These are phyloP conservation scores for Erythrophleum fordii DNA, from an alignment of 306 rosid genomes.

Conservation along the genomic window DNA sequence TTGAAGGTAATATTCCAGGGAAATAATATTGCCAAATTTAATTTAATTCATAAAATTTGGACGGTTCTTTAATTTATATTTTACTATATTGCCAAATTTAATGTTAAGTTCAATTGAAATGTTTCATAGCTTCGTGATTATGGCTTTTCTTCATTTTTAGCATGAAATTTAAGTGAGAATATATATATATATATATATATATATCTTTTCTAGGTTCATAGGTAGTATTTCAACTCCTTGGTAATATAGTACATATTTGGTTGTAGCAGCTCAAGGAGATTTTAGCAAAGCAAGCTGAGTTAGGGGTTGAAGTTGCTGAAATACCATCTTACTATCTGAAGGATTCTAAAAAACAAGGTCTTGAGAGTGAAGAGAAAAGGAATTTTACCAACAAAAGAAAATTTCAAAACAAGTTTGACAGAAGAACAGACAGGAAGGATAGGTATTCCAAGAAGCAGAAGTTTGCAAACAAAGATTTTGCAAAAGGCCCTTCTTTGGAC, in stretches of 20 bases:
- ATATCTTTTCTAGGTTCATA: background rate
- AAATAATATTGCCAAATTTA: slow-evolving; percentile 10
- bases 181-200: too few species aligned
- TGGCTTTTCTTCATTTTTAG: background rate
- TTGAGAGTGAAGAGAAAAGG: slow-evolving; percentile 45
- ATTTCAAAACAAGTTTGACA: slow-evolving; percentile 50
- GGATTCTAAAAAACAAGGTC: slow-evolving; percentile 50
- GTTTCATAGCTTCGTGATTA: background rate
- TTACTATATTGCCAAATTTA: slow-evolving; percentile 2
- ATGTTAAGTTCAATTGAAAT: slow-evolving; percentile 14
- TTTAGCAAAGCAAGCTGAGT: slow-evolving; percentile 88
- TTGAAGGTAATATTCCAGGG: background rate
- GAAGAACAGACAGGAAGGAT: slow-evolving; percentile 48
- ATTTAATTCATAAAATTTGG: background rate
- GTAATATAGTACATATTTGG: background rate
- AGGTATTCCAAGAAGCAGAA: slow-evolving; percentile 61
- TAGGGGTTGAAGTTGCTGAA: slow-evolving; percentile 96
- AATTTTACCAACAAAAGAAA: slow-evolving; percentile 46
- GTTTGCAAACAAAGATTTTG: slow-evolving; percentile 38
- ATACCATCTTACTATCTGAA: slow-evolving; percentile 74
- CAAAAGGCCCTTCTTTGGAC: slow-evolving; percentile 27
- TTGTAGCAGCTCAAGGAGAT: slow-evolving; percentile 82
- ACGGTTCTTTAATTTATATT: background rate
- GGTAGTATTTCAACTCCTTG: background rate
- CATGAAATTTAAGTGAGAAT: background rate